Base-by-base conservation (phyloP, 2,329 filamentous ascomycete genomes). In the Aspergillaceae sp. region DNA sequence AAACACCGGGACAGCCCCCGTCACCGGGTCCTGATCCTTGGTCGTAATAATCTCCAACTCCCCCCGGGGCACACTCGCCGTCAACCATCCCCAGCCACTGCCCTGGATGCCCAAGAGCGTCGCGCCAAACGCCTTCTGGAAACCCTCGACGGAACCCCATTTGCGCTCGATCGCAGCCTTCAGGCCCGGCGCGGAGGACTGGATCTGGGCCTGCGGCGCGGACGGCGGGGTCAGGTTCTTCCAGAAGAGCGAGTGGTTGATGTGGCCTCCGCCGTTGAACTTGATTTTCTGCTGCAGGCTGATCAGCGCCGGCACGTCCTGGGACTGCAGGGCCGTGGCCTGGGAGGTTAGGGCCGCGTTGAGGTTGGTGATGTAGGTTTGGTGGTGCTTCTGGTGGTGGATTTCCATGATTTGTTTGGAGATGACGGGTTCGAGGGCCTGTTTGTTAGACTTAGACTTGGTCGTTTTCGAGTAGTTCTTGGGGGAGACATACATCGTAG, bases 161-260 rank as follows among this genome's bases (percentile, higher is more conserved):
- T 77, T 78, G 45, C 72, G 68, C 42, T 71, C 66, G 55, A 94
- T 83, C 6, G 81, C 82, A 1, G 73, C 71, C 6, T 74, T 55
- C 4, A 94, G 73, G 19, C 71, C 69, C 0, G 83, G 80, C 0
- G 70, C 68, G 0, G 80, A 79, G 1, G 72, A 65, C 3, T 74
- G 69, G 3, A 76, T 65, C 41, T 78, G 72, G 1, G 85, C 76
- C 5, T 82, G 78, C 0, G 74, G 53, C 2, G 76, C 80, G 11
- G 69, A 73, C 0, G 80, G 68, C 0, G 86, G 85, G 0, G 79
- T 69, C 11, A 94, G 76, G 66, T 88, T 90, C 70, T 86, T 82
- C 89, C 89, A 96, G 76, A 95, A 95, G 33, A 95, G 80, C 0
- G 81, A 83, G 74, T 95, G 90, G 73, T 96, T 96, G 70, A 94